Percentiles rank a stretch among this genome's conserved stretches.
Evolutionary conservation across 352 stramenopile species (phyloP).

Genomic region (Pythium guiyangense): DNA sequence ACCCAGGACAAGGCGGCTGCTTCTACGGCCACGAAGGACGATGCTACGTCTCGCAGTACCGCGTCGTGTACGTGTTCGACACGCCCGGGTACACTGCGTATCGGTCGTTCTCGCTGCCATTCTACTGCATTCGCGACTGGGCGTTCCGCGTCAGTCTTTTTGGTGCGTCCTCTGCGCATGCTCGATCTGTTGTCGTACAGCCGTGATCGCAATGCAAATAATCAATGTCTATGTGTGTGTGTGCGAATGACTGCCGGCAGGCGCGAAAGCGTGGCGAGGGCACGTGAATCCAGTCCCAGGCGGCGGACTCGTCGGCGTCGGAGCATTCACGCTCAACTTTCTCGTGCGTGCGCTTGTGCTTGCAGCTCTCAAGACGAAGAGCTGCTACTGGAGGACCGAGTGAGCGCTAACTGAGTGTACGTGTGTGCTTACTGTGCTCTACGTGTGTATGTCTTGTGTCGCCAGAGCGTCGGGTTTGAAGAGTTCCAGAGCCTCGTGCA

Average conservation of each 20-base stretch:
- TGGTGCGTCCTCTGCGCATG: conserved; percentile 23
- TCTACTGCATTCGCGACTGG: conserved; percentile 77
- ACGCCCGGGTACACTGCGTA: conserved; percentile 33
- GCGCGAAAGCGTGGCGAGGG: conserved; percentile 56
- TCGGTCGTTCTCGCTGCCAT: conserved; percentile 70
- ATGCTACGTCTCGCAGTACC: conserved; percentile 79
- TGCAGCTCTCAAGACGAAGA: background rate
- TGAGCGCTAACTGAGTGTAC: background rate
- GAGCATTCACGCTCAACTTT: conserved; percentile 57
- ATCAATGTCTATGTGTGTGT: background rate
- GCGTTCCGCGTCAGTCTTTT: conserved; percentile 54
- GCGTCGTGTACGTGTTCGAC: conserved; percentile 62
- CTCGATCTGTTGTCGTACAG: background rate
- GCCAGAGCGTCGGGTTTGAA: conserved; percentile 65
- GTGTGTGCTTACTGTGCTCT: background rate
- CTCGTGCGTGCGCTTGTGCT: conserved; percentile 26
- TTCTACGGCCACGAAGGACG: conserved; percentile 68
- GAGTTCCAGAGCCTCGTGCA: conserved; percentile 67
- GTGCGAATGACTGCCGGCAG: conserved; percentile 15
- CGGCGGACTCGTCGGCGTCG: conserved; percentile 58
- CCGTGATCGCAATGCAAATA: background rate
- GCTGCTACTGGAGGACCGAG: background rate
- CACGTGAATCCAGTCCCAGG: conserved; percentile 68
- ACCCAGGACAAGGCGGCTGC: conserved; percentile 75
- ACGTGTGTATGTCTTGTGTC: background rate